Evolutionary conservation across 345 rosid species (phyloP), one percentile per base, ranked within the genome.

Genomic region (Eucalyptus marginata): DNA sequence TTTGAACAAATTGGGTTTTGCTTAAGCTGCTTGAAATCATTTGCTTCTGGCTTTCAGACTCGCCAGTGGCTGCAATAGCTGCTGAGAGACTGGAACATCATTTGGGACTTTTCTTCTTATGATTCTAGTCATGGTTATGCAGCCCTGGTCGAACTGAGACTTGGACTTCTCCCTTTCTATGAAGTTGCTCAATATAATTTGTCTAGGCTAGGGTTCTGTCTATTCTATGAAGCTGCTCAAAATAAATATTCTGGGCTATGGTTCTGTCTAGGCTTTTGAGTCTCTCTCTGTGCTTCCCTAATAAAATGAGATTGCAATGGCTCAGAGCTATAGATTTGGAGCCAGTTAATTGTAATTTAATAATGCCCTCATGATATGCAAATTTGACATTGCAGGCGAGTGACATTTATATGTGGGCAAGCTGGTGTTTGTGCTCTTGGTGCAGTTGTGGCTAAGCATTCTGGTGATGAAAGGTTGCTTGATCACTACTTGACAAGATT

Each of bases 371-470:
- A 7, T 86, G 87, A 50, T 7, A 33, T 86, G 49, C 31, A 88
- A 54, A 33, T 43, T 15, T 86, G 64, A 68, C 46, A 31, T 86
- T 90, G 43, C 87, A 95, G 97, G 86, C 92, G 86, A 76, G 95
- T 94, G 89, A 93, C 96, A 16, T 96, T 96, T 87, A 91, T 95
- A 84, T 95, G 96, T 52, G 97, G 98, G 36, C 90, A 90, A n/a
- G 94, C 97, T 91, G 97, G 98, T 79, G 96, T 96, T 87, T 94
- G 87, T 92, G 96, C 97, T 86, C 94, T 96, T 58, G 98, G 96
- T 86, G 98, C 96, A 90, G 95, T 94, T 29, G 79, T 90, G 59
- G 96, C 98, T 68, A 94, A 94, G 93, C 93, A 94, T 89, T 86
- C 94, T 31, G 94, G 96, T 89, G 94, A 94, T 86, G 88, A 91